Evolutionary conservation across 1,139 yeast genomes (phyloP), one percentile per base, ranked within the genome.

Genomic region (Hanseniaspora sp.): DNA sequence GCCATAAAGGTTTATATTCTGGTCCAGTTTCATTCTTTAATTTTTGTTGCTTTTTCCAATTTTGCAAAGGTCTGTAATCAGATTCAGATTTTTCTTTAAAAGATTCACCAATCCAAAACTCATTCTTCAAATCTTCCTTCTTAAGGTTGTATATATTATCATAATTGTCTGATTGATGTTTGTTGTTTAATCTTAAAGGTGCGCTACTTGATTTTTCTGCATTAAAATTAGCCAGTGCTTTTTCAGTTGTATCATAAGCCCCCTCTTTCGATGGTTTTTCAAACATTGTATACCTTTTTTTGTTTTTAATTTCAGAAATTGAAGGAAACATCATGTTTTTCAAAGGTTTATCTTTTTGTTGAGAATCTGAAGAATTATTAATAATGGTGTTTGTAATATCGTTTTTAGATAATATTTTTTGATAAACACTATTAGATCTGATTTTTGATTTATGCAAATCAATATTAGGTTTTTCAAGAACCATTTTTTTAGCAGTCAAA

Each of bases 141-240:
- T 35, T 28, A 7, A 38, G 31, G 11, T 18, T 30, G 9, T 12
- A 23, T 23, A 15, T 23, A n/a, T 33, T 40, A 8, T 39, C 29
- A 39, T 17, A 17, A 7, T 17, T 13, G 6, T n/a, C 13, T 3
- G 7, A n/a, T 35, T 38, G 17, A 2, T 34, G 15, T 18, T 49
- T 43, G 15, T 35, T 37, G 12, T 29, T 49, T 6, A 34, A 42
- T 37, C 47, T 42, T 13, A 49, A 23, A 1, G 47, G 54, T 23
- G 48, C 48, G 31, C 48, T 44, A n/a, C 48, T 51, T 8, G 48
- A 41, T 34, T 44, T 51, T 30, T 43, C 53, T 15, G 47, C 53
- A 37, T 43, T 49, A n/a, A 49, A 49, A 12, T 43, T 49, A n/a
- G 42, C 30, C 38, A 49, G 38, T 15, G 43, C 13, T 29, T 45